Conservation (phyloP, 345 rosid species). For the Ceriops tagal region DNA sequence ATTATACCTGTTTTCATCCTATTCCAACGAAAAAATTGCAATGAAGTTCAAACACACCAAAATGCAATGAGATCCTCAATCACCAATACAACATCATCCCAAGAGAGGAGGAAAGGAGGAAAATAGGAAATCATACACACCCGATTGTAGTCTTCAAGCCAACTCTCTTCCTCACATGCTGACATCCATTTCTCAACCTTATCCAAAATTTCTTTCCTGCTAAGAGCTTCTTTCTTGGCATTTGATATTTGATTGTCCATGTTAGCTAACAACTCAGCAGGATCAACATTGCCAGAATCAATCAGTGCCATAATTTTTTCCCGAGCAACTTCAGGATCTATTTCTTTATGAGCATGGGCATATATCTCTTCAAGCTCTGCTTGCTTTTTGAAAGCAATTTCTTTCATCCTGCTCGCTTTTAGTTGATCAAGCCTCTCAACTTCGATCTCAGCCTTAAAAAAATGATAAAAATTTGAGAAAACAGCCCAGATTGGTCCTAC, state of each 20-base stretch:
- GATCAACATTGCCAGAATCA: slow-evolving; percentile 89
- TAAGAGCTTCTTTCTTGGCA: slow-evolving; percentile 85
- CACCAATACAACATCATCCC: background rate
- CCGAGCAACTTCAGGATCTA: slow-evolving; percentile 78
- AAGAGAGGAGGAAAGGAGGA: background rate
- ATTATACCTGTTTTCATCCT: slow-evolving; percentile 97
- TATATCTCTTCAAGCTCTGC: slow-evolving; percentile 93
- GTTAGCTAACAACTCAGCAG: slow-evolving; percentile 83
- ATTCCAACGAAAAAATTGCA: slow-evolving; percentile 27
- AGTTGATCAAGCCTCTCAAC: slow-evolving; percentile 94
- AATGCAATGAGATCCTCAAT: background rate
- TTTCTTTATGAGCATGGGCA: slow-evolving; percentile 69
- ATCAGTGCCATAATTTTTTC: slow-evolving; percentile 79
- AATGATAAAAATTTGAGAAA: slow-evolving; percentile 20
- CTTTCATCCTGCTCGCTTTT: slow-evolving; percentile 95
- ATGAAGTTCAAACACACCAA: background rate
- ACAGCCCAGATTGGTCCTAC: slow-evolving; percentile 3
- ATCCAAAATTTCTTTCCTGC: slow-evolving; percentile 93
- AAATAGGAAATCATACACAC: slow-evolving; percentile 30
- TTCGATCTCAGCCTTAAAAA: slow-evolving; percentile 79
- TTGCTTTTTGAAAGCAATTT: slow-evolving; percentile 90
- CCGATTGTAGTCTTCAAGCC: slow-evolving; percentile 98
- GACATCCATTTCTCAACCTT: slow-evolving; percentile 99
- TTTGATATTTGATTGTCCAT: slow-evolving; percentile 87
- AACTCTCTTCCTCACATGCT: slow-evolving; percentile 99